Base-by-base conservation (phyloP, 352 stramenopile genomes). In the Thalassiosira ordinaria region DNA sequence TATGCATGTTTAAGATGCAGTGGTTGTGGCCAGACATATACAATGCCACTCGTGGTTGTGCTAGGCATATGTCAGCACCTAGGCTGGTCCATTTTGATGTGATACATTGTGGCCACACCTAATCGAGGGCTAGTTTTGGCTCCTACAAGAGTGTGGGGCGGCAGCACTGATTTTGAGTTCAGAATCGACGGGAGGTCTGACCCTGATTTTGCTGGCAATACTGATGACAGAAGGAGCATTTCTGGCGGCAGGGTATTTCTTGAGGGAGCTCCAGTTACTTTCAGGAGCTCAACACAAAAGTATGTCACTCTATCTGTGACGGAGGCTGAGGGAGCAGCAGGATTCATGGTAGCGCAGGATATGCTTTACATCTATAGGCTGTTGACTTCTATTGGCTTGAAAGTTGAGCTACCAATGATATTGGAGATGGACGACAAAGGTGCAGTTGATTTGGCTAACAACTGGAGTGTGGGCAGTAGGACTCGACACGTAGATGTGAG, bases 351-450 rank as follows among this genome's bases (percentile, higher is more conserved):
- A 44, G 64, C 66, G 20, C 73, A 89, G 68, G 85, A 89, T 22
- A 87, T 89, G 69, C 8, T 87, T 0, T 89, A 83, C 67, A 49
- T 68, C 0, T 53, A 74, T 0, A 27, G 62, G 31, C 3, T 89
- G 6, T 24, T 88, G 0, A 47, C 69, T 20, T 80, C 55, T 31
- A 68, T 89, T 16, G 78, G 74, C 9, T 47, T 90, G 5, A 49
- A 76, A 26, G 74, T 89, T 1, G 20, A 83, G 24, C 16, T 82
- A 5, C 80, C 83, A 18, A 88, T 90, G 73, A 61, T 68, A 35
- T 18, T 89, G 9, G 39, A 88, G 31, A 71, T 87, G 1, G 75
- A 87, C 46, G 87, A 89, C 46, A 69, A 77, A 39, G 85, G 82
- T 41, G 71, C 79, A 37, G 52, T 86, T 11, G 66, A 85, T 69